phyloP scores from a whole-genome alignment of 78 protist genomes.

The Pigoraptor vietnamica region DNA sequence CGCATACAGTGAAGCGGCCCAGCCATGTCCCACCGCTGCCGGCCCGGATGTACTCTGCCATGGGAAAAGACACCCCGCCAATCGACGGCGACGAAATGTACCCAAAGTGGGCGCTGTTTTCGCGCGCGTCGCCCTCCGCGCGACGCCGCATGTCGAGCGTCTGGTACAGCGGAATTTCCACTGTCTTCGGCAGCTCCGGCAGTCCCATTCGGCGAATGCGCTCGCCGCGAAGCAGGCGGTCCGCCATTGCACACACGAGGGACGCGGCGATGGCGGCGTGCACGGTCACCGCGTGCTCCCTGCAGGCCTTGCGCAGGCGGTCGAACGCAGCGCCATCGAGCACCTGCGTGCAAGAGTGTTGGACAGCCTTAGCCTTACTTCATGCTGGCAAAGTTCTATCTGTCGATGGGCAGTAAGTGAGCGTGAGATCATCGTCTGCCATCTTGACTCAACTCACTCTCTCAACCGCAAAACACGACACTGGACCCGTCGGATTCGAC shows the following conservation, averaged over 20 bases:
- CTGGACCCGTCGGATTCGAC: neutral
- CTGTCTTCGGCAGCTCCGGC: neutral
- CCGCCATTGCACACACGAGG: neutral
- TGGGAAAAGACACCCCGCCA: neutral
- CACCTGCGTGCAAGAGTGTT: neutral
- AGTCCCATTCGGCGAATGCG: neutral
- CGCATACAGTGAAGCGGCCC: neutral
- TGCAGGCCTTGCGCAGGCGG: neutral
- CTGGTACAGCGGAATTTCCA: neutral
- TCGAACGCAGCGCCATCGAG: neutral
- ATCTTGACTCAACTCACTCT: neutral
- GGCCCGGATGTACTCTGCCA: neutral
- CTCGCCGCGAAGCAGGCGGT: neutral
- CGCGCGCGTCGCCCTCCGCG: neutral
- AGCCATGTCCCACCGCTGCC: neutral
- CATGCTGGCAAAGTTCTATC: too few species aligned
- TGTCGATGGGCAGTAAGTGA: too few species aligned
- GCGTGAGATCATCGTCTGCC: too few species aligned
- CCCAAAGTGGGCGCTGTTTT: neutral
- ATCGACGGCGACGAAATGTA: neutral
- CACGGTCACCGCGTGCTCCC: neutral
- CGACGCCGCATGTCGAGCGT: neutral
- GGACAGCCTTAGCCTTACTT: neutral
- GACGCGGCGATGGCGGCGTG: neutral
- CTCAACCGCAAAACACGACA: neutral